Percentiles rank a stretch among this genome's conserved stretches.
Conservation (phyloP, 768 basidiomycete species). For the Tephrocybe sp. region DNA sequence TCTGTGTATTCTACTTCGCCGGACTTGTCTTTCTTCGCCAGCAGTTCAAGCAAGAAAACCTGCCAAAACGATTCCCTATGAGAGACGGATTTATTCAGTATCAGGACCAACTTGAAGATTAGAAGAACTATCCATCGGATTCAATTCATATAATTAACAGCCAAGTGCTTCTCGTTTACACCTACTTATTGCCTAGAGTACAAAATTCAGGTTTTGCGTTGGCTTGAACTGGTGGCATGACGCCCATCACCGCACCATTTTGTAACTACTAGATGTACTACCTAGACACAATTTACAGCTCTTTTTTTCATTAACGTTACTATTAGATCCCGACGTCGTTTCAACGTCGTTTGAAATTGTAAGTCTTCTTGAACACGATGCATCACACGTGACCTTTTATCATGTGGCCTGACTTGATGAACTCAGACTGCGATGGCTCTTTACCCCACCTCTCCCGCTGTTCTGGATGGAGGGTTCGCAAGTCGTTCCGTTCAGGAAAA, state of each 20-base stretch:
- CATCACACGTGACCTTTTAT: too few species aligned
- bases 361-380: too few species aligned
- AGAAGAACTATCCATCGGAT: not conserved
- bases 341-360: too few species aligned
- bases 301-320: too few species aligned
- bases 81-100: slow-evolving; percentile 7
- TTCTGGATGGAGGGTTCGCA: slow-evolving; percentile 51
- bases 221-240: too few species aligned
- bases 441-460: slow-evolving; percentile 14
- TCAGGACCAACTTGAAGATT: slow-evolving; percentile 3
- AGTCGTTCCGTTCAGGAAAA: slow-evolving; percentile 2
- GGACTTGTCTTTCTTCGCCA: slow-evolving; percentile 43
- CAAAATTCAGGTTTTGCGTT: too few species aligned
- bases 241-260: too few species aligned
- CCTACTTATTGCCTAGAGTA: not conserved
- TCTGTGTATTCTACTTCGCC: slow-evolving; percentile 39
- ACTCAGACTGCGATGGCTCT: too few species aligned
- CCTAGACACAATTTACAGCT: too few species aligned
- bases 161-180: not conserved
- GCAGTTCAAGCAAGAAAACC: slow-evolving; percentile 47
- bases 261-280: too few species aligned
- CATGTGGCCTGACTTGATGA: too few species aligned
- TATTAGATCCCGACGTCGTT: too few species aligned
- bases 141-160: not conserved
- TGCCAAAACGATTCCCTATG: slow-evolving; percentile 16